Evolutionary conservation across 352 stramenopile genomes (phyloP), one percentile per base, ranked within the genome.

Genomic region (Globisporangium echinulatum): DNA sequence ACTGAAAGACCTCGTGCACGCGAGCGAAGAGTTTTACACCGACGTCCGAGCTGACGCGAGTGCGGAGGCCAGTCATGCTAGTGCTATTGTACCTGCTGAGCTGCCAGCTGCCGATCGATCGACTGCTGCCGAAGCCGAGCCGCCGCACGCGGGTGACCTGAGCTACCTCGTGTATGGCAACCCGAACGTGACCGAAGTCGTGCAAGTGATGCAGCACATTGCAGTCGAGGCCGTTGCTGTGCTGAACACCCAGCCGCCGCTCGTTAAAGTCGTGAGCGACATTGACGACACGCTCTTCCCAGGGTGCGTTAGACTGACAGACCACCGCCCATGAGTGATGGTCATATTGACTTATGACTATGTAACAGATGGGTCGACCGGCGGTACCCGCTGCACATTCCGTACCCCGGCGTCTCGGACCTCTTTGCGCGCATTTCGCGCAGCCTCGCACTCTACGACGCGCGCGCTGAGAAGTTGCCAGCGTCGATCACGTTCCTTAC

Each of bases 201-300:
- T 94, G 15, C 71, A 80, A 25, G 75, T 90, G 47, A 89, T 92
- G 71, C 85, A 94, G 59, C 85, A 94, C 65, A 92, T 94, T 33
- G 82, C 82, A 11, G 70, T 91, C 9, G 85, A 92, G 54, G 75
- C 79, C 44, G 50, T 88, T 49, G 88, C 89, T 46, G 82, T 91
- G 13, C 86, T 82, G 40, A 48, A 74, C 11, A 55, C 77, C 17
- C 61, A 71, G 43, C 78, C 82, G 14, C 59, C 82, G 5, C 66
- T 94, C n/a, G 59, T 94, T 37, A 94, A 94, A 59, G 84, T 94
- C 6, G 71, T 94, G n/a, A 94, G 85, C 53, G 85, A 94, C 53
- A 94, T 94, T 44, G 85, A 94, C 48, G 85, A 94, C 63, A 94
- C 85, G 36, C 65, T 94, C 6, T 92, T 90, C 44, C 67, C 85